Evolutionary conservation across 2,329 filamentous ascomycete genomes (phyloP), one percentile per base, ranked within the genome.

Genomic region (Neoscytalidium dimidiatum): DNA sequence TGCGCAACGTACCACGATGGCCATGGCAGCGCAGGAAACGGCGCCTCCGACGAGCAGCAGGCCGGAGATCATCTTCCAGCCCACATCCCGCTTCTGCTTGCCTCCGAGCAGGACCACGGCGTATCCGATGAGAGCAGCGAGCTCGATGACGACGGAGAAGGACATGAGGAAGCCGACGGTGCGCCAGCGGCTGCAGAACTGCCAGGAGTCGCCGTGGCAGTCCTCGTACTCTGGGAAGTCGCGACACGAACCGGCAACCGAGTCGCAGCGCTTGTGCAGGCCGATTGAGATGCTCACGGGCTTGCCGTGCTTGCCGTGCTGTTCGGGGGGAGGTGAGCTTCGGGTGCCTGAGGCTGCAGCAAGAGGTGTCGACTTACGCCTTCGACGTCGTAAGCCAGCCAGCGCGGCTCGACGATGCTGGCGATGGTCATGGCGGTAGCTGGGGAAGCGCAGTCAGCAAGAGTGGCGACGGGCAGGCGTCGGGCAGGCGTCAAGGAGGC

Each of bases 131-230:
- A 96, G 79, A 6, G 88, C 88, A 64, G 90, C 92, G 44, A 95
- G 85, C 77, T 96, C 90, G 43, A 95, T 76, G n/a, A 97, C 88
- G 41, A 92, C 86, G 7, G 91, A 86, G 71, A 97, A 91, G 61
- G 89, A 91, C 81, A 96, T 92, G 68, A 97, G 79, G 79, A 97
- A 98, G 26, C 92, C 93, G 38, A 92, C 88, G 28, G 88, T 92
- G 66, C 91, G 86, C 94, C 94, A 99, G 85, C 96, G 90, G 71
- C 88, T 90, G 82, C 95, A 98, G 80, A 98, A 97, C 72, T 88
- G 87, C 60, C 87, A 84, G 70, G 89, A 86, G 61, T 87, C 85
- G 70, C 83, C 85, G 64, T 82, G 80, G 78, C 92, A 94, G 74
- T 92, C 88, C 64, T 86, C 82, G 62, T 85, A 80, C 68, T 84